Base-by-base conservation (phyloP, 768 basidiomycete species). In the Suillus subluteus region DNA sequence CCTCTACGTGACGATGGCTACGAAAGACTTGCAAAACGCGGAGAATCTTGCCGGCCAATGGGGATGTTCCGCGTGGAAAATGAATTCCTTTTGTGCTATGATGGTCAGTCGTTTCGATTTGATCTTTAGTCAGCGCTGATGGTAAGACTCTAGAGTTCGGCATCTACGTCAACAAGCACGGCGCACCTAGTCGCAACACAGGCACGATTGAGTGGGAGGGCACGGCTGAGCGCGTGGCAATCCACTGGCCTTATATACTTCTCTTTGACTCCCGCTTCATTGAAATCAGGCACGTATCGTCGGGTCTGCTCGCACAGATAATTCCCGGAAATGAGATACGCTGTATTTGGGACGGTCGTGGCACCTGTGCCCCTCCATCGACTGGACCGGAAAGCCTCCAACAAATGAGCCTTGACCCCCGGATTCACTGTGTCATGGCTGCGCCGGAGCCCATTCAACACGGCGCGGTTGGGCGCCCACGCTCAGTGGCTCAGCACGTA, bases 141-240 rank as follows among this genome's bases (percentile, higher is more conserved):
- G 61, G 30, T 72, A 26, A 16, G 64, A 66, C 50, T 65, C 30
- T 69, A 94, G 94, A 95, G 76, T 96, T 98, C 67, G 96, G 95
- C 13, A 84, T 98, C 46, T 97, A 93, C 72, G 95, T 98, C 37
- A 89, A 96, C 77, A 89, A 93, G 44, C 93, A 95, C 66, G 96
- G 96, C n/a, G 88, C 91, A 64, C 93, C 94, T 1, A 92, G 88
- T 70, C 88, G 94, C 38, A 71, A 79, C 7, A 80, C 85, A 21
- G 85, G 87, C 23, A 88, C 89, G 6, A 91, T 98, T 64, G 96
- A 99, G 76, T 99, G 95, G 95, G 96, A 99, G 76, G 94, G 95
- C 21, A 91, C 87, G 0, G 94, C 94, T 0, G 94, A 96, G 69
- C 89, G 88, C 40, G 94, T 94, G 30, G 94, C 95, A 2, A 89